These are phyloP conservation scores for Chenopodium album DNA, from an alignment of 148 eudicot genomes.

Conservation along the genomic window DNA sequence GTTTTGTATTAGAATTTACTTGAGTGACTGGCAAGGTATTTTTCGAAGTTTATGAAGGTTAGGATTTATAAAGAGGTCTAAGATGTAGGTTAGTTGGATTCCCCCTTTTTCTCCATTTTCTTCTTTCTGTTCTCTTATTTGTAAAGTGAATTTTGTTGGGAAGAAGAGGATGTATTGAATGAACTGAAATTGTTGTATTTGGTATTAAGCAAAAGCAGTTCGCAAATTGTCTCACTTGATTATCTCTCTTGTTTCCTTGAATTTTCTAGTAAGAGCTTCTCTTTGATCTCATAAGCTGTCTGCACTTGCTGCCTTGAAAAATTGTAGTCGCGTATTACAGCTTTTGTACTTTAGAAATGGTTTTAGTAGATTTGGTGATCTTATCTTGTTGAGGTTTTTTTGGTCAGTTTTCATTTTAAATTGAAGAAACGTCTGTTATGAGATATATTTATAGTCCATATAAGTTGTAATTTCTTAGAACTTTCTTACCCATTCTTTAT, in stretches of 20 bases:
- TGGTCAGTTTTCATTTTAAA: no score
- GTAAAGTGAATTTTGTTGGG: conserved; percentile 60
- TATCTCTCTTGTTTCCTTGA: neutral
- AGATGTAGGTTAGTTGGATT: conserved; percentile 30
- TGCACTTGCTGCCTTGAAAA: no score
- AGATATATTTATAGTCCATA: no score
- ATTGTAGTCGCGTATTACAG: no score
- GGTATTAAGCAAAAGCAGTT: conserved; percentile 25
- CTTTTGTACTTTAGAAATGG: no score
- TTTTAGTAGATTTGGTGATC: no score
- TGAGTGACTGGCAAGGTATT: conserved; percentile 24
- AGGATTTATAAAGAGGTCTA: conserved; percentile 22
- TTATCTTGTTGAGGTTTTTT: no score
- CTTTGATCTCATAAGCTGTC: no score
- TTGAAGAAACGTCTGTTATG: no score
- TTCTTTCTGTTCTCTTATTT: conserved; percentile 34
- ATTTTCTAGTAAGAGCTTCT: no score
- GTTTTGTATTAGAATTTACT: conserved; percentile 24
- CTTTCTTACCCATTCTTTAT: no score
- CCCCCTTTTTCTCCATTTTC: conserved; percentile 17
- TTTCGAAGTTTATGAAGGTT: conserved; percentile 30
- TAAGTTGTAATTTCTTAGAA: no score
- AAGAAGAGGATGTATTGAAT: conserved; percentile 30
- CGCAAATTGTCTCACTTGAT: conserved; percentile 10
- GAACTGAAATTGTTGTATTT: conserved; percentile 46